Percentiles rank a stretch among this genome's conserved stretches.
These are phyloP conservation scores for Craspedostauros australis DNA, from an alignment of 108 stramenopile genomes.

Conservation along the genomic window DNA sequence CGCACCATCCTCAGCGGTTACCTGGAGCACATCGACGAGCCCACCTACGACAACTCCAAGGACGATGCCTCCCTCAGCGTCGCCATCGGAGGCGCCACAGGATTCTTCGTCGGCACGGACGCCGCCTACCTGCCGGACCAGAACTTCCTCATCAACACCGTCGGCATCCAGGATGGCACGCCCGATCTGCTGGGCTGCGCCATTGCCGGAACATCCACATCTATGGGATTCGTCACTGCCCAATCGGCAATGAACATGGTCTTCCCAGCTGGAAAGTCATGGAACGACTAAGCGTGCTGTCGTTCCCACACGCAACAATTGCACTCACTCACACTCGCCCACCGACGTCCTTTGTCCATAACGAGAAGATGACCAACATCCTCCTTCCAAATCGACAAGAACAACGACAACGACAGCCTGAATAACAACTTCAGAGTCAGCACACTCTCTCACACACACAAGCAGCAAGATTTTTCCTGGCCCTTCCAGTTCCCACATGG, in stretches of 20 bases:
- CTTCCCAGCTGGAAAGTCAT: constrained; percentile 61
- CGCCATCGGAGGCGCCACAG: constrained; percentile 80
- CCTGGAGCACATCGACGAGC: constrained; percentile 46
- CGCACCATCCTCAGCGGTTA: constrained; percentile 49
- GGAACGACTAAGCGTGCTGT: constrained; percentile 66
- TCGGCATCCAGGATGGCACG: constrained; percentile 63
- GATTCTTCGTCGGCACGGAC: constrained; percentile 82
- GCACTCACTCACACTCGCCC: too few species aligned
- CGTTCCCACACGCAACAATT: too few species aligned
- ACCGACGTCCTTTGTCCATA: too few species aligned
- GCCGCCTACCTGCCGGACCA: constrained; percentile 72
- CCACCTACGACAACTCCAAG: constrained; percentile 60
- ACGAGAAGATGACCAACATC: too few species aligned
- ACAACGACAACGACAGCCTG: too few species aligned
- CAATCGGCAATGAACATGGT: constrained; percentile 59
- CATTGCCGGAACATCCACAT: constrained; percentile 73
- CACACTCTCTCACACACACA: too few species aligned
- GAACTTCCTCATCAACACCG: constrained; percentile 73
- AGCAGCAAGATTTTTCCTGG: too few species aligned
- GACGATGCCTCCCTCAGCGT: constrained; percentile 52
- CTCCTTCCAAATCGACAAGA: too few species aligned
- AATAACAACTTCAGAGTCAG: too few species aligned
- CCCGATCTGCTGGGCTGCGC: constrained; percentile 49
- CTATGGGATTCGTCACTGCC: constrained; percentile 56
- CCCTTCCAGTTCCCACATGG: too few species aligned